A percentile compares a stretch with the other conserved stretches of the same genome.
Evolutionary conservation across 2,329 filamentous ascomycete genomes (phyloP).

Genomic region (Trichoderma arundinaceum): DNA sequence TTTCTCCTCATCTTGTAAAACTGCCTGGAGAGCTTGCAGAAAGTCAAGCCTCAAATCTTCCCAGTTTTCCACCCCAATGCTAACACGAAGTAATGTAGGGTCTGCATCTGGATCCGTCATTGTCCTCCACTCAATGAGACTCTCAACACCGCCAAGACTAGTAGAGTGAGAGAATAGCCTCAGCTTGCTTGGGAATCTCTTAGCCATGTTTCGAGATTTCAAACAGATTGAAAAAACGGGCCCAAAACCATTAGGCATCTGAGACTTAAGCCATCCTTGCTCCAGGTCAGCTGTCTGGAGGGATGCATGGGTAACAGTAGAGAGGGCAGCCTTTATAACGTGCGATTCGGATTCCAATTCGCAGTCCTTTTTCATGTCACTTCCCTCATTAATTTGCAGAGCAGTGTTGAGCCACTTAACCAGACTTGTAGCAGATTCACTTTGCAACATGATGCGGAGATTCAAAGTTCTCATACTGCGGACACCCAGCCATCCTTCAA

Average conservation of each 20-base stretch:
- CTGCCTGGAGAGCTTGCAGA: conserved; percentile 64
- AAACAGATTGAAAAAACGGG: conserved; percentile 82
- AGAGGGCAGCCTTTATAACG: background rate
- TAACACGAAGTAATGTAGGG: conserved; percentile 75
- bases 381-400: conserved; percentile 40
- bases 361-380: conserved; percentile 66
- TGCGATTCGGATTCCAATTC: conserved; percentile 39
- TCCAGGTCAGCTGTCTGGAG: conserved; percentile 52
- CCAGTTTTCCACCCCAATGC: conserved; percentile 84
- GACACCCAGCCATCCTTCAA: conserved; percentile 92
- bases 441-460: conserved; percentile 79
- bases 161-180: conserved; percentile 92
- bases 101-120: conserved; percentile 83
- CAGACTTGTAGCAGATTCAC: conserved; percentile 68
- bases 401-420: conserved; percentile 70
- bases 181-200: conserved; percentile 76
- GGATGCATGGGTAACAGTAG: conserved; percentile 3
- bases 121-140: conserved; percentile 92
- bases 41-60: conserved; percentile 83
- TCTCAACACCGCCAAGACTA: conserved; percentile 91
- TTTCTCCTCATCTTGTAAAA: conserved; percentile 43
- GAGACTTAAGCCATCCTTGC: conserved; percentile 74
- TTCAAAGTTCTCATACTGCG: conserved; percentile 85
- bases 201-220: conserved; percentile 65
- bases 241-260: conserved; percentile 91